A percentile compares a stretch with the other conserved stretches of the same genome.
phyloP scores from a whole-genome alignment of 164 flowering plant genomes.

The Cinnamomum chago region DNA sequence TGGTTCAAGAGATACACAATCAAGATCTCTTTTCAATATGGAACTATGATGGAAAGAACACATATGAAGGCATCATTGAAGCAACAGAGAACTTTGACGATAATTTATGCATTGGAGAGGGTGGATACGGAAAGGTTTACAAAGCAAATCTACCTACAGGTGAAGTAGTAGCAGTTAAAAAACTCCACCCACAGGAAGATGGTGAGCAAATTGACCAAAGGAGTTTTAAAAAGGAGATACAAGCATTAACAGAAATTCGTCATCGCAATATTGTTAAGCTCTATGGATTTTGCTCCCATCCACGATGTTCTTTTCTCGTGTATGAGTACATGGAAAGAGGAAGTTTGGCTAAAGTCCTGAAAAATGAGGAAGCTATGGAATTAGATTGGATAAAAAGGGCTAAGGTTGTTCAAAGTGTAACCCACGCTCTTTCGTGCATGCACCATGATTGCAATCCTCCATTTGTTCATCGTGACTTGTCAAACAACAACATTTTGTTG shows the following conservation, averaged over 20 bases:
- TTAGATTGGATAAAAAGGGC: constrained; percentile 1
- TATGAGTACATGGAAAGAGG: constrained; percentile 58
- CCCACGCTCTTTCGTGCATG: constrained; percentile 3
- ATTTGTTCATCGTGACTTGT: constrained; percentile 3
- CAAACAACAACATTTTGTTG: constrained; percentile 2
- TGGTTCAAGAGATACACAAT: background rate
- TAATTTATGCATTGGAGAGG: constrained; percentile 11
- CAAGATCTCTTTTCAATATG: constrained; percentile 5
- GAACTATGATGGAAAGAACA: constrained; percentile 6
- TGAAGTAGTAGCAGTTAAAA: constrained; percentile 19
- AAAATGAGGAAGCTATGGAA: constrained; percentile 19
- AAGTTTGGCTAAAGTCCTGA: constrained; percentile 38
- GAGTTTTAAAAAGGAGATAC: constrained; percentile 56
- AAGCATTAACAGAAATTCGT: constrained; percentile 37
- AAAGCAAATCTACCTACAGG: constrained; percentile 12
- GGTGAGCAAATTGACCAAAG: constrained; percentile 7
- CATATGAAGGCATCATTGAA: constrained; percentile 11
- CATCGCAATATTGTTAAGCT: constrained; percentile 63
- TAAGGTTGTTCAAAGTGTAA: background rate
- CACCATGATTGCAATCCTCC: constrained; percentile 1
- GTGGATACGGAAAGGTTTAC: constrained; percentile 16
- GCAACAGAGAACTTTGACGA: constrained; percentile 14
- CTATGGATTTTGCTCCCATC: constrained; percentile 45
- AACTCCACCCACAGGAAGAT: constrained; percentile 30
- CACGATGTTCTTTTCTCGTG: constrained; percentile 39